Base-by-base conservation (phyloP, 1,284 basidiomycete species). In the Ganoderma sp. region DNA sequence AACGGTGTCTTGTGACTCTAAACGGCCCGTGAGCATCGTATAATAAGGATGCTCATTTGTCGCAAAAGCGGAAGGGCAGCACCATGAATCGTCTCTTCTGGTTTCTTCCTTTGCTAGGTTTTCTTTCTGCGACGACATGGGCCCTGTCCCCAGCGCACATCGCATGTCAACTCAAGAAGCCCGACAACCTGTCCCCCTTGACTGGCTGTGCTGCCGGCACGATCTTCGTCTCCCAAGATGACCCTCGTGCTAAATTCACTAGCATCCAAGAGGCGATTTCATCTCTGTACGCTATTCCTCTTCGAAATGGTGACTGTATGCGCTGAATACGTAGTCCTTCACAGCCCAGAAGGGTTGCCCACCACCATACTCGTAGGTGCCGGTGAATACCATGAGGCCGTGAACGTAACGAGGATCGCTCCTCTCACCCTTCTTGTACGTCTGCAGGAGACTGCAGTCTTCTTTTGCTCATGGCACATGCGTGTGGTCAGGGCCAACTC, bases 311-410 rank as follows among this genome's bases (percentile, higher is more conserved):
- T n/a, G 45, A 39, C 45, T 22, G n/a, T 50, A 56, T 54, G 42
- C 10, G n/a, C n/a, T 63, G 15, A 39, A 1, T 41, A 32, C 4
- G 32, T 32, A 5, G 12, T 9, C 17, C 2, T 22, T 2, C 19
- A 32, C 61, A 88, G 86, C 32, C 81, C 84, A 0, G 71, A 80
- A 37, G 73, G 77, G 22, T 82, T 80, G 6, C 48, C 71, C 8
- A 83, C 82, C 0, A 79, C 78, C 14, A 88, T 91, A 54, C 82
- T 91, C n/a, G 81, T 91, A 52, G 88, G 83, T 2, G 80, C 80
- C 63, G 90, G 90, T n/a, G 80, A 85, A 63, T 91, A 91, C 71
- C 83, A 84, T 57, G 90, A 90, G 75, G 84, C 81, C 0, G 75
- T 91, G 3, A 89, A 88, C 62, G 79, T 91, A 19, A 85, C 87